Base-by-base conservation (phyloP, 1,139 yeast genomes). In the Debaryomyces psychrophilus region DNA sequence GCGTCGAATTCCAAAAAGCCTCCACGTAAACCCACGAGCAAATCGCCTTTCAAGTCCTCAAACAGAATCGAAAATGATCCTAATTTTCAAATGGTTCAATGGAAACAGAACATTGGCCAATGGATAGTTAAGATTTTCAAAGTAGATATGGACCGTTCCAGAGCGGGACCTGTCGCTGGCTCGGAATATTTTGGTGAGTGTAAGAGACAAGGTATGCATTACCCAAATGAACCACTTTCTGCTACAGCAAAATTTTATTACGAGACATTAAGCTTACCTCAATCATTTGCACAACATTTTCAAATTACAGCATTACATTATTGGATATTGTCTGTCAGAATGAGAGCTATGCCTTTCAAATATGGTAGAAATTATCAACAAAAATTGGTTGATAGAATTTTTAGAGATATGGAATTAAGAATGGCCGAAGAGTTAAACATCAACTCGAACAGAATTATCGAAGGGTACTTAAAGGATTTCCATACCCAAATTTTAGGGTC, bases 91-190 rank as follows among this genome's bases (percentile, higher is more conserved):
- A 74, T 90, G 64, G 82, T 95, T 0, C 69, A 74, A 37, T 85
- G 90, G 83, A 82, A 86, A 55, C 85, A 83, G 59, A 71, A 76
- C 5, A 63, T 90, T 33, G 96, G 97, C 52, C 93, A 89, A 64
- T 65, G 78, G 45, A 76, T 89, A 29, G 81, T 92, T 51, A 76
- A 79, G 31, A 50, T 82, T 1, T 85, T 92, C 62, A 76, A 81
- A 53, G 72, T 93, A 49, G 97, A 93, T 67, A 90, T 92, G 95
- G 98, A 92, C 69, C 82, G 82, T 56, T 80, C 93, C 41, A 80
- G 98, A 63, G 86, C 97, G 0, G 98, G 97, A 15, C 92, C 97
- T 0, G 86, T 93, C 53, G 97, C 96, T 2, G 98, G 97, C 2
- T 86, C 93, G 4, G 76, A 80, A 44, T 93, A 90, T 68, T 87